Base-by-base conservation (phyloP, 73 alveolate genomes). In the Symbiodinium natans region DNA sequence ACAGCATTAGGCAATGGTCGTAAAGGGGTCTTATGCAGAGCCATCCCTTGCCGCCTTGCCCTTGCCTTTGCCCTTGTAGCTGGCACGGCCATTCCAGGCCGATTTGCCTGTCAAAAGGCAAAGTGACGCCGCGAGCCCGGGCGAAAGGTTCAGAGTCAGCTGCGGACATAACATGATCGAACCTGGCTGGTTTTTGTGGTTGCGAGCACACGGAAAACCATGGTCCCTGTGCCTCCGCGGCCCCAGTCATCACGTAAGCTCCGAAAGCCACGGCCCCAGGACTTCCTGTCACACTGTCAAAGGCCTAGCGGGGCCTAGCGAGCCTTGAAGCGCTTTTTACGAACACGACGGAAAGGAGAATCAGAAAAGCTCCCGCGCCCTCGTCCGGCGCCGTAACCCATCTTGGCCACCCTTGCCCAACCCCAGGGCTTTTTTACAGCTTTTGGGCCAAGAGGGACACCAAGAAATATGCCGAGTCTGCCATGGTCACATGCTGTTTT, bases 41-140 rank as follows among this genome's bases (percentile, higher is more conserved):
- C 59, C 59, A 6, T 46, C 59, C 59, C 59, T 9, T 0, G 38
- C 25, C 40, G 54, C 77, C 75, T 90, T 90, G 84, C 97, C 88
- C 88, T 90, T 90, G 43, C 97, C 97, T 71, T 90, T 90, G 80
- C 97, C 97, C 31, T 90, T 90, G 80, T 63, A 63, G 77, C 77
- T 63, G 77, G 77, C 77, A 27, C 77, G 77, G 34, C 77, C 77
- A 63, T 63, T 63, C 77, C 77, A 63, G 77, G 77, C 77, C 77
- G 77, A 63, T 27, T 63, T 63, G 77, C 77, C 77, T 63, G 77
- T 1, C 6, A 8, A 17, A 6, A 9, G 59, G 13, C 21, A 46
- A 46, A 13, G 21, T 46, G 6, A 9, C 1, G 13, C 31, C 77
- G 31, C 33, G 11, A 43, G 56, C 56, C 56, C 6, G 56, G 56